A percentile compares a stretch with the other conserved stretches of the same genome.
Evolutionary conservation across 176 grass and related monocot species (phyloP).

Genomic region (Phragmites australis): DNA sequence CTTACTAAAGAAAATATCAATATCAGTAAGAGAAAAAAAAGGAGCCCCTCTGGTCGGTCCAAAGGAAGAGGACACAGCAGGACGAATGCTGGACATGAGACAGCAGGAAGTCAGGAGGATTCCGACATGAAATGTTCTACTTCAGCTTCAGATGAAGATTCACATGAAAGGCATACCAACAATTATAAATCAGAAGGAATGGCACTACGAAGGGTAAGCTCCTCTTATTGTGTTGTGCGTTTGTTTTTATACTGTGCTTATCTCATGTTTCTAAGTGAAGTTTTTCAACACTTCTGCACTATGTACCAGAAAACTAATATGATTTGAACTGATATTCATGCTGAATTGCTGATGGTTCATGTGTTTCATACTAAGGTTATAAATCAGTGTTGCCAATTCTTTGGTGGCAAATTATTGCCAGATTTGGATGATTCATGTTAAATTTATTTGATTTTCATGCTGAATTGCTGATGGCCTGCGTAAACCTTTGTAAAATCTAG

Average conservation of each 20-base stretch:
- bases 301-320: conserved; percentile 5
- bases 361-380: background rate
- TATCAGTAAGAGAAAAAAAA: conserved; percentile 32
- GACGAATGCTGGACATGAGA: conserved; percentile 28
- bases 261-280: conserved; percentile 10
- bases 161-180: conserved; percentile 22
- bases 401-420: background rate
- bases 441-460: background rate
- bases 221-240: background rate
- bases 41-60: conserved; percentile 17
- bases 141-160: conserved; percentile 39
- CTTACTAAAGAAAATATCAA: conserved; percentile 29
- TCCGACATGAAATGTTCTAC: conserved; percentile 35
- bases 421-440: background rate
- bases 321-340: background rate
- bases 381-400: background rate
- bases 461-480: background rate
- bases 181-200: conserved; percentile 33
- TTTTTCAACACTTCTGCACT: background rate
- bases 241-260: conserved; percentile 15
- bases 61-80: conserved; percentile 45
- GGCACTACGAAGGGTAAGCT: conserved; percentile 61
- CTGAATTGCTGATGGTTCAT: background rate
- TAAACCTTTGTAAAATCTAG: background rate
- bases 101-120: conserved; percentile 19